These are phyloP conservation scores for Exophiala xenobiotica DNA, from an alignment of 2,329 filamentous ascomycete genomes.

Conservation along the genomic window DNA sequence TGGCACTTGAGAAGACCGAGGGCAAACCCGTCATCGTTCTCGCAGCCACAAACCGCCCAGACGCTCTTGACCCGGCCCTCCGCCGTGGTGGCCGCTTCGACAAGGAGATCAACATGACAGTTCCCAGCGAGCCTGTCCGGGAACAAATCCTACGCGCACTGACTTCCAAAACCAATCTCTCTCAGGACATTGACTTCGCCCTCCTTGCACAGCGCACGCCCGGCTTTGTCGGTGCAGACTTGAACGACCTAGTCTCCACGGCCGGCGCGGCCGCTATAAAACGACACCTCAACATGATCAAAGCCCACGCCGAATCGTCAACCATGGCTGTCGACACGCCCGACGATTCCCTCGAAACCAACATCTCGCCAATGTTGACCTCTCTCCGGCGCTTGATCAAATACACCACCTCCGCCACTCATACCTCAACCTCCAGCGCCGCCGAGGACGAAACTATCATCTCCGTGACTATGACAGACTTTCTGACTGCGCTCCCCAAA, in stretches of 20 bases:
- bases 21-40: constrained; percentile 83
- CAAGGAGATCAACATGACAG: constrained; percentile 80
- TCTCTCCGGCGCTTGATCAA: constrained; percentile 21
- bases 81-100: constrained; percentile 75
- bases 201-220: constrained; percentile 79
- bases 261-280: constrained; percentile 65
- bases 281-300: constrained; percentile 56
- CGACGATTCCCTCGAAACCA: constrained; percentile 23
- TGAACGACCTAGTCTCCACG: constrained; percentile 69
- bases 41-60: constrained; percentile 84
- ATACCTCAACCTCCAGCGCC: not conserved
- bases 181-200: constrained; percentile 69
- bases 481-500: constrained; percentile 70
- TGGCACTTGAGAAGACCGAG: constrained; percentile 68
- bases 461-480: constrained; percentile 65
- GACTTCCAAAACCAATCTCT: constrained; percentile 64
- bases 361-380: constrained; percentile 23
- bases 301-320: constrained; percentile 40
- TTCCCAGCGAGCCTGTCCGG: constrained; percentile 76
- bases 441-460: constrained; percentile 40
- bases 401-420: constrained; percentile 7
- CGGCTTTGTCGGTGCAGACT: constrained; percentile 88
- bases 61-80: constrained; percentile 78
- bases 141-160: constrained; percentile 75
- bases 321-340: constrained; percentile 56